phyloP scores from a whole-genome alignment of 306 rosid genomes.

The Begonia peltatifolia region DNA sequence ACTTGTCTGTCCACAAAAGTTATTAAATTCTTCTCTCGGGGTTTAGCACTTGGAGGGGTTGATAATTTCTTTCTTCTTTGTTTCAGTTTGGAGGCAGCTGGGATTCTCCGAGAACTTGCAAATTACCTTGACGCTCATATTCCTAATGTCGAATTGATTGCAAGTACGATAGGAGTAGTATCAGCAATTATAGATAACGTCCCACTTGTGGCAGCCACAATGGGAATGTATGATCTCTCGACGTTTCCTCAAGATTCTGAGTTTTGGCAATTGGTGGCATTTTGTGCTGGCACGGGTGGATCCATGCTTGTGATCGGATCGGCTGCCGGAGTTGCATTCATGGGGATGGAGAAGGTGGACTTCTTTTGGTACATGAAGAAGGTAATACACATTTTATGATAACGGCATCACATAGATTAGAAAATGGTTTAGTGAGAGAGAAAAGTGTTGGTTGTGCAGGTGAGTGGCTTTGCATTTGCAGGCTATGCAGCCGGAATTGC shows the following conservation, averaged over 20 bases:
- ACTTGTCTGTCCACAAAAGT: too few relatives aligned
- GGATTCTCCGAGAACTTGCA: constrained; percentile 77
- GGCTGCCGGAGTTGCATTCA: constrained; percentile 92
- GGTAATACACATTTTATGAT: constrained; percentile 25
- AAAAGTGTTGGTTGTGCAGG: constrained; percentile 25
- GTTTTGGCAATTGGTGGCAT: constrained; percentile 89
- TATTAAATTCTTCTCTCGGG: too few relatives aligned
- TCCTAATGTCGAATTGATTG: constrained; percentile 53
- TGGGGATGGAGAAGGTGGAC: constrained; percentile 99
- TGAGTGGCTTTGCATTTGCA: constrained; percentile 87
- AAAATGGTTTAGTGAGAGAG: neutral
- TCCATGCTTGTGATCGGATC: constrained; percentile 93
- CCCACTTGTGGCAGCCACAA: constrained; percentile 83
- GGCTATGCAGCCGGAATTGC: constrained; percentile 91
- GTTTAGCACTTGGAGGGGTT: too few relatives aligned
- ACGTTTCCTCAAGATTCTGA: constrained; percentile 79
- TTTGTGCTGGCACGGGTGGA: constrained; percentile 93
- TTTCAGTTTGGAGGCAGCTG: constrained; percentile 76
- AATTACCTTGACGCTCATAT: constrained; percentile 71
- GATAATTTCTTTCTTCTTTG: neutral
- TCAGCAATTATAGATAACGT: constrained; percentile 86
- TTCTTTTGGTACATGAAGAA: constrained; percentile 89
- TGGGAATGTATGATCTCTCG: constrained; percentile 87
- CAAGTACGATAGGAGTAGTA: constrained; percentile 70
- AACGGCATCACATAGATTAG: neutral